Conservation (phyloP, 2,329 filamentous ascomycete genomes). For the Ascochyta koolunga region DNA sequence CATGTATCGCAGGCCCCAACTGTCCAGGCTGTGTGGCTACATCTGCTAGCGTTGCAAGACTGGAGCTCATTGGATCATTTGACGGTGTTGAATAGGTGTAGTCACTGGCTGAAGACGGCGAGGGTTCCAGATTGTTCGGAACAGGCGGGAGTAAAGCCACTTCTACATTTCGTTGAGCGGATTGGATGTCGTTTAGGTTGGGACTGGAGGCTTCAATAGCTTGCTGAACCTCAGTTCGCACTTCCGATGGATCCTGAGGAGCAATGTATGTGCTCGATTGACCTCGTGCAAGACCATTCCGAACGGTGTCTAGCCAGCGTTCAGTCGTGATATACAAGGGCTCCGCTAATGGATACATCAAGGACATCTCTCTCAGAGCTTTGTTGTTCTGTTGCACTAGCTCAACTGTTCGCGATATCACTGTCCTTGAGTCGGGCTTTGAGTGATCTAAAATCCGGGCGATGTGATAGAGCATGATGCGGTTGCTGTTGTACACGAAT, state of each 20-base stretch:
- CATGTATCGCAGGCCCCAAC: conserved; percentile 18
- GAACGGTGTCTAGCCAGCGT: conserved; percentile 41
- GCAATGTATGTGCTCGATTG: conserved; percentile 37
- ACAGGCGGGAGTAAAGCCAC: conserved; percentile 24
- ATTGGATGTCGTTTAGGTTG: conserved; percentile 5
- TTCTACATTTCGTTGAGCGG: conserved; percentile 15
- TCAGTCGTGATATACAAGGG: conserved; percentile 39
- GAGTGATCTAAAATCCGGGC: conserved; percentile 36
- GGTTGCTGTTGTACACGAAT: conserved; percentile 42
- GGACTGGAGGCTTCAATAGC: conserved; percentile 26
- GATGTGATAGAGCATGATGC: conserved; percentile 45
- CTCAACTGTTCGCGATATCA: conserved; percentile 36
- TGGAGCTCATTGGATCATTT: conserved; percentile 6
- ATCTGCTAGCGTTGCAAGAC: conserved; percentile 17
- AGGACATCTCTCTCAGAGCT: conserved; percentile 38
- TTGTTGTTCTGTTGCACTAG: conserved; percentile 41
- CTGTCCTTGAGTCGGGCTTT: conserved; percentile 33
- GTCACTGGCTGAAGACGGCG: conserved; percentile 15
- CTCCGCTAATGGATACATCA: conserved; percentile 42
- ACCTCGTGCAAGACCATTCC: conserved; percentile 35
- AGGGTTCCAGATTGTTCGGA: conserved; percentile 6
- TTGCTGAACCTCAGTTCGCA: conserved; percentile 29
- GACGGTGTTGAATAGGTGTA: conserved; percentile 20
- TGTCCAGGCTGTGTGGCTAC: conserved; percentile 18
- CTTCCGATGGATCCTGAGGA: conserved; percentile 36